A percentile compares a stretch with the other conserved stretches of the same genome.
These are phyloP conservation scores for Verruconis gallopava DNA, from an alignment of 2,329 filamentous ascomycete species.

Conservation along the genomic window DNA sequence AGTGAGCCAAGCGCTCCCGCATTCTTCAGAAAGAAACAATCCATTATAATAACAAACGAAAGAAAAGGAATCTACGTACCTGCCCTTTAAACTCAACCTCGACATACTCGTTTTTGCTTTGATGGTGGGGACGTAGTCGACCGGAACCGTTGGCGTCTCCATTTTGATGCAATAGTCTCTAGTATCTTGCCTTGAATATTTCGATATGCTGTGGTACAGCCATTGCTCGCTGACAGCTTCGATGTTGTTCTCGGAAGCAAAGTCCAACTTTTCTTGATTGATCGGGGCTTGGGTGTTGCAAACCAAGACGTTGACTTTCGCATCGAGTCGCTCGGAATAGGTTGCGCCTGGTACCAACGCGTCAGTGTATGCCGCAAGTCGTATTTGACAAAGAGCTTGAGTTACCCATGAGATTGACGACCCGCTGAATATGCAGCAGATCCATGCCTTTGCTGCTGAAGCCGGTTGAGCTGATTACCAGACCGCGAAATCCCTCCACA, in stretches of 20 bases:
- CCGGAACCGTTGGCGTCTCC: constrained; percentile 8
- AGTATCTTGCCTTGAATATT: constrained; percentile 35
- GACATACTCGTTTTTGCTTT: too few relatives aligned
- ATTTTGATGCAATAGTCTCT: constrained; percentile 27
- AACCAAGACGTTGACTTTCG: constrained; percentile 63
- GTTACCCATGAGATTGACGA: constrained; percentile 55
- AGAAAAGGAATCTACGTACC: too few relatives aligned
- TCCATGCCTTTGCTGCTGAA: constrained; percentile 81
- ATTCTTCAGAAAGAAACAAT: too few relatives aligned
- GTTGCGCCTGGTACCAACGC: constrained; percentile 45
- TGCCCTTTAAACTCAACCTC: too few relatives aligned
- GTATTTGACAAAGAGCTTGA: too few relatives aligned
- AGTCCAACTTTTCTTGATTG: constrained; percentile 63
- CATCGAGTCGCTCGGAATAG: constrained; percentile 66
- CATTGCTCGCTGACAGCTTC: constrained; percentile 72
- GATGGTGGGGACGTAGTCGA: constrained; percentile 1
- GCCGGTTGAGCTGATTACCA: constrained; percentile 67
- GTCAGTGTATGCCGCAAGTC: background rate
- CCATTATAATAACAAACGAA: too few relatives aligned
- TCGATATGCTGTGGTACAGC: constrained; percentile 68
- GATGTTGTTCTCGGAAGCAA: constrained; percentile 61
- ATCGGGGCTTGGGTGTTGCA: constrained; percentile 43
- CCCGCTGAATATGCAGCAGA: constrained; percentile 68
- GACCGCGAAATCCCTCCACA: constrained; percentile 51
- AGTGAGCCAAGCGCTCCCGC: background rate